Evolutionary conservation across 2,329 filamentous ascomycete genomes (phyloP).

Genomic region (Ceratocystis huliohia): DNA sequence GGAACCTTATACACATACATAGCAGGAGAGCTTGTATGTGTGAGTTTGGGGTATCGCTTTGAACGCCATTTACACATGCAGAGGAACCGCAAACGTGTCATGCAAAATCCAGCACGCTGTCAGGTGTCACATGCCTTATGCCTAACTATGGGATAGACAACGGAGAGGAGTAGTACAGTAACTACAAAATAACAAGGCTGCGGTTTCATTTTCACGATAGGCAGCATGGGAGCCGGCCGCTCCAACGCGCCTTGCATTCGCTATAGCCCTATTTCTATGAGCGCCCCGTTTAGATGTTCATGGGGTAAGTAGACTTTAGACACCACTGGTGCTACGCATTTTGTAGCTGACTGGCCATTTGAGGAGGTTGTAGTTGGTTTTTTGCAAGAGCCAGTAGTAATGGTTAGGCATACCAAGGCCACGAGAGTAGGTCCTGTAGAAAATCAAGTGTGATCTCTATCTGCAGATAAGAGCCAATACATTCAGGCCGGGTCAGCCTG

Average conservation of each 20-base stretch:
- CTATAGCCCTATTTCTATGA: neutral
- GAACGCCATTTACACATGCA: neutral
- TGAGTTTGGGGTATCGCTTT: neutral
- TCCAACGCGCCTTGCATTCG: neutral
- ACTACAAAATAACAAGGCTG: neutral
- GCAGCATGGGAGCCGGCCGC: neutral
- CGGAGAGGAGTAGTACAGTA: neutral
- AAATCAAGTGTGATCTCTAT: no score
- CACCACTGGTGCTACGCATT: neutral
- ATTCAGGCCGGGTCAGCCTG: neutral
- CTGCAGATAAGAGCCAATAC: no score
- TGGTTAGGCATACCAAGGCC: no score
- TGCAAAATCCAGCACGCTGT: neutral
- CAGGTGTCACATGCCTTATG: neutral
- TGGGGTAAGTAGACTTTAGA: neutral
- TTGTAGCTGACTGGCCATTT: neutral
- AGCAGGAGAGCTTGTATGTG: neutral
- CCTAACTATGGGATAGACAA: neutral
- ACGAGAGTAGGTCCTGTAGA: no score
- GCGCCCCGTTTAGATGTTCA: neutral
- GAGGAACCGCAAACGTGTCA: constrained; percentile 2
- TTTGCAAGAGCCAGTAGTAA: no score
- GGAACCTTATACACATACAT: neutral
- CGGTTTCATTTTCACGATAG: neutral
- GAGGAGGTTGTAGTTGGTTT: no score